Percentiles rank a stretch among this genome's conserved stretches.
These are phyloP conservation scores for Ustilago trichophora DNA, from an alignment of 1,284 basidiomycete genomes.

Conservation along the genomic window DNA sequence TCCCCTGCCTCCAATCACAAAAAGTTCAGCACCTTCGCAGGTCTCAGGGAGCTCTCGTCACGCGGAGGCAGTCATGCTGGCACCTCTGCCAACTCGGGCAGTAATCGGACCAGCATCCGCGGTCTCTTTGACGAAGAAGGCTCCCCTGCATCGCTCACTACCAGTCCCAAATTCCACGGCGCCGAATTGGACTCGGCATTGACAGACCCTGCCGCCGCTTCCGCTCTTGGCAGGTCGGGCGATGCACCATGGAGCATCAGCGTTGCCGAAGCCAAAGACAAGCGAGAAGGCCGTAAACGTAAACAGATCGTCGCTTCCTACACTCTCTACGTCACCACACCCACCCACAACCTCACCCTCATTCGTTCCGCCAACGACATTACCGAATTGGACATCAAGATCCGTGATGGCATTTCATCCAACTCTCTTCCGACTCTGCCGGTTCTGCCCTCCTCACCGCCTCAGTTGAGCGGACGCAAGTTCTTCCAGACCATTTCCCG, in stretches of 20 bases:
- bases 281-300: conserved; percentile 43
- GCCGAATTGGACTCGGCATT: conserved; percentile 70
- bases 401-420: conserved; percentile 63
- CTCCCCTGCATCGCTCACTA: conserved; percentile 10
- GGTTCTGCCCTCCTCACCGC: conserved; percentile 17
- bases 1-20: conserved; percentile 26
- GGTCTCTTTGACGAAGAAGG: conserved; percentile 47
- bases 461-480: conserved; percentile 38
- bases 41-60: conserved; percentile 33
- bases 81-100: conserved; percentile 11
- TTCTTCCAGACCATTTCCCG: conserved; percentile 58
- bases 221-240: conserved; percentile 9
- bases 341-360: conserved; percentile 86
- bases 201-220: conserved; percentile 53
- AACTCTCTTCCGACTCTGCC: conserved; percentile 34
- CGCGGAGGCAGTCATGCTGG: conserved; percentile 15
- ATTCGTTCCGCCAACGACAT: conserved; percentile 79
- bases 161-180: conserved; percentile 13
- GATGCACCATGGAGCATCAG: conserved; percentile 79
- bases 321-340: conserved; percentile 71
- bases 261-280: conserved; percentile 72
- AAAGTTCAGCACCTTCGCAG: conserved; percentile 55
- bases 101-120: conserved; percentile 39
- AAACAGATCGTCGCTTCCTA: conserved; percentile 63
- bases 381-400: conserved; percentile 78